Base-by-base conservation (phyloP, 306 rosid species). In the Styphnolobium japonicum region DNA sequence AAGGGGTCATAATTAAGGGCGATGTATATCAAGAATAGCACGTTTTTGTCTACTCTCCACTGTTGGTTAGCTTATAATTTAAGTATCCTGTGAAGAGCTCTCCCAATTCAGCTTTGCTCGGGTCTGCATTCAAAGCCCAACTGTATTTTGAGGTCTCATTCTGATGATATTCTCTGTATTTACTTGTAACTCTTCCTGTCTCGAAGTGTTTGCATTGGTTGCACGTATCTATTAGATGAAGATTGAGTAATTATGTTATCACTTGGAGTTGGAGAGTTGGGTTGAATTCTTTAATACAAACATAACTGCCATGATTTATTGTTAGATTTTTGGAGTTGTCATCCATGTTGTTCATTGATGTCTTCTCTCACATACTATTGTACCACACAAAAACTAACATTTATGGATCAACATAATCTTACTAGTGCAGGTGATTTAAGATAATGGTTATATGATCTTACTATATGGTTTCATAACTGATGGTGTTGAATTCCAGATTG, bases 131-230 rank as follows among this genome's bases (percentile, higher is more conserved):
- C 10, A 37, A 77, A 60, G 37, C 46, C 71, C 73, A 40, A 51
- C 51, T 74, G 10, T 65, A 33, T n/a, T 83, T 64, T 77, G 40
- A 43, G 68, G 58, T 57, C 53, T 71, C 37, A 64, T 60, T 70
- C 51, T 75, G 42, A 43, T 75, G 42, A 43, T 33, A 36, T 76
- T 80, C 53, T 52, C 23, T 64, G 62, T 23, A 36, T 34, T 51
- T 34, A 23, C 46, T 73, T 21, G 43, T 53, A 53, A 3, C 5
- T 45, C 21, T 45, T 39, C 39, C 5, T 46, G 10, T 39, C 10
- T 40, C 29, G n/a, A 12, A 55, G 37, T 16, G 43, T 21, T 21
- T 22, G 31, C 43, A 57, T 7, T 29, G 75, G 46, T 5, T 5
- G 45, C 51, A 7, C 55, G 7, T 62, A 16, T 58, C 18, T 2